Evolutionary conservation across 805 yeast species (phyloP).

Genomic region (Kluyveromyces starmeri): DNA sequence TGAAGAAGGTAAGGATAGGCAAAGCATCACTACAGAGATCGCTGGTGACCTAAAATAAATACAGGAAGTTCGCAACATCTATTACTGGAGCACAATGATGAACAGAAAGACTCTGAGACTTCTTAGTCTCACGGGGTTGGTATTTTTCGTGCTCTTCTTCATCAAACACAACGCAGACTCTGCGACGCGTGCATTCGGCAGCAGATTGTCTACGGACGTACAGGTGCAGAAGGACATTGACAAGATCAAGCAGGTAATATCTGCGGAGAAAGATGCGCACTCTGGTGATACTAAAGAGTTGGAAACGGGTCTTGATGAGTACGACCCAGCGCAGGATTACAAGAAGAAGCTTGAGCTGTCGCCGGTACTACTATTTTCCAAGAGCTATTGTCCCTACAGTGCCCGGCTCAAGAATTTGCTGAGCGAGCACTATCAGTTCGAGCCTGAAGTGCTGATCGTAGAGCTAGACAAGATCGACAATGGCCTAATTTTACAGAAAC

Average conservation of each 20-base stretch:
- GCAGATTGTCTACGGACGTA: slow-evolving; percentile 4
- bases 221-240: slow-evolving; percentile 14
- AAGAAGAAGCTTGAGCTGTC: slow-evolving; percentile 47
- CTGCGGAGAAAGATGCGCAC: slow-evolving; percentile 6
- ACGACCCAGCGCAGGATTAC: slow-evolving; percentile 47
- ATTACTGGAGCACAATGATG: slow-evolving; percentile 3
- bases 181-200: slow-evolving; percentile 11
- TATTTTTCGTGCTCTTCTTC: slow-evolving; percentile 21
- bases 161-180: slow-evolving; percentile 14
- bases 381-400: slow-evolving; percentile 66
- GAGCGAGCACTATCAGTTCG: slow-evolving; percentile 46
- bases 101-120: slow-evolving; percentile 23
- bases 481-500: slow-evolving; percentile 67
- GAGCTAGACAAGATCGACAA: slow-evolving; percentile 76
- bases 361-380: slow-evolving; percentile 56
- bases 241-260: slow-evolving; percentile 15
- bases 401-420: slow-evolving; percentile 60
- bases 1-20: too few species aligned
- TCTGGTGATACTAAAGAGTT: slow-evolving; percentile 10
- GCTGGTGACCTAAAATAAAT: too few species aligned
- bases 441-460: slow-evolving; percentile 64
- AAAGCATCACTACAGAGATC: too few species aligned
- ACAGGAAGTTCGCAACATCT: too few species aligned
- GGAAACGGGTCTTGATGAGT: too few species aligned
- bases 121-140: slow-evolving; percentile 18